Conservation (phyloP, 2,329 filamentous ascomycete genomes). For the Trichoderma arundinaceum region DNA sequence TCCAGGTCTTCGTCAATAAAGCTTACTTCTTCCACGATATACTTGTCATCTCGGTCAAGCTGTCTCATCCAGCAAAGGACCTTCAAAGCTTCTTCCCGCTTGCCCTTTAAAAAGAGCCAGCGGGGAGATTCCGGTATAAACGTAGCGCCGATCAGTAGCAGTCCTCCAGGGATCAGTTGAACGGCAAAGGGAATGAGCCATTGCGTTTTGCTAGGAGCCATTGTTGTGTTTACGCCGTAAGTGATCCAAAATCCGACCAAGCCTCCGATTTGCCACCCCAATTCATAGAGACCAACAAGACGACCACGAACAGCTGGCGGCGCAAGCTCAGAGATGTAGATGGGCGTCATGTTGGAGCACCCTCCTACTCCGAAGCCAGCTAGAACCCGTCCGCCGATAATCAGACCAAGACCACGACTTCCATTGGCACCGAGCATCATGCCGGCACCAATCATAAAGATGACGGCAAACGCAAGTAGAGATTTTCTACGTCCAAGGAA, state of each 20-base stretch:
- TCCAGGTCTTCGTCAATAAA: conserved; percentile 25
- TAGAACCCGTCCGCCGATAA: conserved; percentile 19
- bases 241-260: conserved; percentile 26
- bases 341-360: conserved; percentile 26
- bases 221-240: conserved; percentile 22
- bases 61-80: conserved; percentile 28
- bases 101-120: conserved; percentile 26
- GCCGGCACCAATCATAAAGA: conserved; percentile 25
- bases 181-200: conserved; percentile 26
- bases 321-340: conserved; percentile 28
- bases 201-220: conserved; percentile 14
- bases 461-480: conserved; percentile 1
- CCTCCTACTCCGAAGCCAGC: conserved; percentile 23
- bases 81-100: conserved; percentile 18
- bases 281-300: conserved; percentile 22
- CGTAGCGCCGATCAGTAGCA: conserved; percentile 15
- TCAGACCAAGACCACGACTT: conserved; percentile 20
- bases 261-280: conserved; percentile 25
- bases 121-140: conserved; percentile 26
- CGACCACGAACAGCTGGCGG: conserved; percentile 26
- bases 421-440: conserved; percentile 24
- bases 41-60: conserved; percentile 15
- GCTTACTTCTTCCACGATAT: conserved; percentile 22
- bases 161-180: conserved; percentile 19
- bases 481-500: conserved; percentile 24